A percentile compares a stretch with the other conserved stretches of the same genome.
Conservation (phyloP, 495 filamentous ascomycete genomes). For the Xylaria castorea region DNA sequence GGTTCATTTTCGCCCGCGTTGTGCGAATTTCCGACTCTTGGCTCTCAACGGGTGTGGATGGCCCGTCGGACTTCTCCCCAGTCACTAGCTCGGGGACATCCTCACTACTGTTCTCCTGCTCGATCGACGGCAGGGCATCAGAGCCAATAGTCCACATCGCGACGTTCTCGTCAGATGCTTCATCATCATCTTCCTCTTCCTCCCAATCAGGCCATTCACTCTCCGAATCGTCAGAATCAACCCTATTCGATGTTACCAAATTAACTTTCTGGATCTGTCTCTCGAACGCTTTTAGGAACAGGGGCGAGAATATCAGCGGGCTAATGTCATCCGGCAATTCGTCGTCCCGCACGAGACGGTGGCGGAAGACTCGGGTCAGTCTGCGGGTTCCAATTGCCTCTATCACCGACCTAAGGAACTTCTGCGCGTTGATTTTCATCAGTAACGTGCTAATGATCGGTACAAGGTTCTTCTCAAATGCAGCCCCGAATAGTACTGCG, state of each 20-base stretch:
- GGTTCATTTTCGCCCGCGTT: neutral
- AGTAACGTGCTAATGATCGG: neutral
- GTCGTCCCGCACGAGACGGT: neutral
- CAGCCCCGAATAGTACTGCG: too few relatives aligned
- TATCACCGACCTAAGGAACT: neutral
- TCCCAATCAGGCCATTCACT: slow-evolving; percentile 13
- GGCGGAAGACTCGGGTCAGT: neutral
- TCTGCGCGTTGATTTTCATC: neutral
- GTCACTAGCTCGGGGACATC: neutral
- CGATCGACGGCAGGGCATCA: slow-evolving; percentile 2
- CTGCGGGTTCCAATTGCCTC: neutral
- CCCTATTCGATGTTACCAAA: neutral
- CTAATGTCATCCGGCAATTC: slow-evolving; percentile 6
- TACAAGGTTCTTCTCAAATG: slow-evolving; percentile 1
- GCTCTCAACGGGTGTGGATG: neutral
- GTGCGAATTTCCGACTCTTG: neutral
- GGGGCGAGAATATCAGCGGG: slow-evolving; percentile 10
- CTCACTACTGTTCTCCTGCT: neutral
- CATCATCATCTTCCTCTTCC: neutral
- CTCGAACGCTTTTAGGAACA: neutral
- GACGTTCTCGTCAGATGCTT: neutral
- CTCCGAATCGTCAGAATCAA: neutral
- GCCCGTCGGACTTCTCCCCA: neutral
- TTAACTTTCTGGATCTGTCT: neutral
- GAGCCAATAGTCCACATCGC: too few relatives aligned